Base-by-base conservation (phyloP, 75 land plant species). In the Larix kaempferi region DNA sequence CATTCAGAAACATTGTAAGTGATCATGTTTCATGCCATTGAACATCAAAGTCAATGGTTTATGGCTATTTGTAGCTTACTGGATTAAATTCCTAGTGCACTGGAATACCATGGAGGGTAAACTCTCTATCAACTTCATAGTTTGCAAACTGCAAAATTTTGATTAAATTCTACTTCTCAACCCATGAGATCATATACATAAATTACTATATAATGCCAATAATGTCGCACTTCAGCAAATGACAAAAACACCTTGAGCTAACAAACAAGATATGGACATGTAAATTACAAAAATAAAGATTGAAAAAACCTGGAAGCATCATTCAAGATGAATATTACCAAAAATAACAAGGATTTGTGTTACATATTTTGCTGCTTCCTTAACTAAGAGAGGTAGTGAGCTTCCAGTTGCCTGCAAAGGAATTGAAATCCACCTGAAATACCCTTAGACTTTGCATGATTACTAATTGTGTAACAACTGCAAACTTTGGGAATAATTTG, bases 291-390 rank as follows among this genome's bases (percentile, higher is more conserved):
- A 44, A 6, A 6, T 7, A 6, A 44, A 72, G 17, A n/a, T 8
- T 62, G 25, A 13, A 62, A 62, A 62, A 23, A 62, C 11, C 6
- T 62, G 64, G 15, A 16, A n/a, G 27, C 56, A 33, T 41, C 10
- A 11, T 7, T 14, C 35, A 21, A n/a, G 26, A 56, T 25, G 59
- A 23, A 59, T 37, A 75, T 77, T 44, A 84, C 83, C 86, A 74
- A 84, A 84, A 52, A 84, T 71, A 37, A 69, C 59, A 52, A 84
- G 83, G 49, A 84, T 82, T 41, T 71, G 73, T 54, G 86, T 84
- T 16, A 84, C 77, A 74, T 73, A 84, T 58, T 77, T 77, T 57
- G 83, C 86, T 56, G 77, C 79, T n/a, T 84, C 73, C 14, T 73
- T 77, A 27, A 84, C 66, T 23, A 84, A 56, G 22, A 74, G 11